Evolutionary conservation across 305 asterid genomes (phyloP).

Genomic region (Fraxinus paxiana): DNA sequence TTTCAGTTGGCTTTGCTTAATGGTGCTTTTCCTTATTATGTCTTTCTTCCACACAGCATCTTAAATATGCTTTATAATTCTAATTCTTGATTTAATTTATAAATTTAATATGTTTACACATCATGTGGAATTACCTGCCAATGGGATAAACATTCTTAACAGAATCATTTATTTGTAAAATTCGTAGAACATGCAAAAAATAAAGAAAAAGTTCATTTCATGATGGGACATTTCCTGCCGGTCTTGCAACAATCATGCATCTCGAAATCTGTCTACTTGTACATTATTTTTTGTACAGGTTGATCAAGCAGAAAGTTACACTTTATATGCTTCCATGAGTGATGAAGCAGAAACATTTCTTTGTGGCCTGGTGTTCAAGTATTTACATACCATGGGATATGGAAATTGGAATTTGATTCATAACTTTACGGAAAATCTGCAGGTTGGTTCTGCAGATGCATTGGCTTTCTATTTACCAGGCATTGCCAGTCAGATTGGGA

Average conservation of each 20-base stretch:
- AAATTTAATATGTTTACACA: background rate
- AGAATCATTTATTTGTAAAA: background rate
- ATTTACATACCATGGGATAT: background rate
- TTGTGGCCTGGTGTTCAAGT: background rate
- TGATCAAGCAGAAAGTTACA: background rate
- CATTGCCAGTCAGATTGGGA: slow-evolving; percentile 82
- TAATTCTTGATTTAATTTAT: background rate
- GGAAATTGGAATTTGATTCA: background rate
- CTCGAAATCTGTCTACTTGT: background rate
- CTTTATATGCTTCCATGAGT: slow-evolving; percentile 5
- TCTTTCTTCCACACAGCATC: background rate
- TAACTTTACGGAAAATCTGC: slow-evolving; percentile 36
- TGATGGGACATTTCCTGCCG: background rate
- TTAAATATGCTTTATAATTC: background rate
- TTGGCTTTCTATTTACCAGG: slow-evolving; percentile 95
- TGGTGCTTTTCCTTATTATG: slow-evolving; percentile 3
- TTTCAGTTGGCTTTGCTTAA: slow-evolving; percentile 11
- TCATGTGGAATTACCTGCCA: slow-evolving; percentile 14
- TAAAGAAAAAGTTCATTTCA: background rate
- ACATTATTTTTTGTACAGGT: slow-evolving; percentile 12
- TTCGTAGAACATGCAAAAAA: background rate
- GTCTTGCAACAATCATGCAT: background rate
- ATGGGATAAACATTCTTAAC: slow-evolving; percentile 2
- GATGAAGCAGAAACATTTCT: background rate
- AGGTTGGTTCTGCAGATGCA: slow-evolving; percentile 92